Evolutionary conservation across 768 basidiomycete genomes (phyloP).

Genomic region (Lanmaoa pseudosensibilis): DNA sequence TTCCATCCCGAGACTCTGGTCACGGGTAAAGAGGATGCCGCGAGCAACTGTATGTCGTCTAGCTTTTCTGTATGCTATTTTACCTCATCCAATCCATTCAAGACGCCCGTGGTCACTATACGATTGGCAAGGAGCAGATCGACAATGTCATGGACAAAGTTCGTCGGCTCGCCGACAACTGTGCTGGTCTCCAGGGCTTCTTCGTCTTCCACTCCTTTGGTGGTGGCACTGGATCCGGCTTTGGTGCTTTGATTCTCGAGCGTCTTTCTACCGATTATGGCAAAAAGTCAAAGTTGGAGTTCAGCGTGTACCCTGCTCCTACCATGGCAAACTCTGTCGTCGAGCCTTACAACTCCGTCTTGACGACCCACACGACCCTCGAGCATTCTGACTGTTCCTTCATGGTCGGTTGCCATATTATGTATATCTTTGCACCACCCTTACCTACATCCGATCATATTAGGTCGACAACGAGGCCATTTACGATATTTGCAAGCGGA

Average conservation of each 20-base stretch:
- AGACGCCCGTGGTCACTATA: slow-evolving; percentile 99
- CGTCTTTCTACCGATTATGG: slow-evolving; percentile 96
- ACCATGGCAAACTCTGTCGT: slow-evolving; percentile 93
- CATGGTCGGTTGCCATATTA: slow-evolving; percentile 61
- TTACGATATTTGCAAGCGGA: slow-evolving; percentile 82
- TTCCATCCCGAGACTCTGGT: slow-evolving; percentile 99
- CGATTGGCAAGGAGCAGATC: slow-evolving; percentile 97
- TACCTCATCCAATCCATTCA: slow-evolving; percentile 7
- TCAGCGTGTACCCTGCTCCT: slow-evolving; percentile 95
- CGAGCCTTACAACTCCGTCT: slow-evolving; percentile 95
- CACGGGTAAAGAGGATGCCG: slow-evolving; percentile 98
- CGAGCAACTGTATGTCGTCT: slow-evolving; percentile 84
- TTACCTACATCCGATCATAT: slow-evolving; percentile 4
- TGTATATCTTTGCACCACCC: not conserved
- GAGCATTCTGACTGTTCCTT: slow-evolving; percentile 99
- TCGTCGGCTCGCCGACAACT: slow-evolving; percentile 94
- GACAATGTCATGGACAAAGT: slow-evolving; percentile 96
- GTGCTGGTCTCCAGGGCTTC: slow-evolving; percentile 95
- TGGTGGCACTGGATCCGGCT: slow-evolving; percentile 98
- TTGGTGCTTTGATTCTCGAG: slow-evolving; percentile 95
- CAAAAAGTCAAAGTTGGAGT: slow-evolving; percentile 98
- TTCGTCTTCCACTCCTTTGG: slow-evolving; percentile 99
- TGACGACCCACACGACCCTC: slow-evolving; percentile 97
- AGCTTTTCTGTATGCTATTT: not conserved
- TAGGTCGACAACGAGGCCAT: slow-evolving; percentile 85